Conservation (phyloP, 371 early-diverging fungal species). For the Lichtheimia corymbifera region DNA sequence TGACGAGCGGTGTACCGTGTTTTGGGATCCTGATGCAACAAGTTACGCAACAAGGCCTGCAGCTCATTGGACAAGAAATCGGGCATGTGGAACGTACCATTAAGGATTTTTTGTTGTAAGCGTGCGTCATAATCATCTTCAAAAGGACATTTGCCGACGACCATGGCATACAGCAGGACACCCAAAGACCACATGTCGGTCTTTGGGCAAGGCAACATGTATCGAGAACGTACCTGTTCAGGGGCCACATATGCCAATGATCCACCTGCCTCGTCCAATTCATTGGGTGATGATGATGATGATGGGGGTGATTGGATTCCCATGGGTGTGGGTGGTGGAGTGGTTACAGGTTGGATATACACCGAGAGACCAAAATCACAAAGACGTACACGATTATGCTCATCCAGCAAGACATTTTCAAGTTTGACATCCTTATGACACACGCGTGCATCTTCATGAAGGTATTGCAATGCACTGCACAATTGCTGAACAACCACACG, state of each 20-base stretch:
- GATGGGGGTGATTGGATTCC: constrained; percentile 1
- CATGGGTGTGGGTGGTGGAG: background rate
- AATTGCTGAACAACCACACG: constrained; percentile 69
- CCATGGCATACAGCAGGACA: constrained; percentile 74
- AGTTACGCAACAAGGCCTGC: constrained; percentile 19
- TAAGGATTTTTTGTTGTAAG: constrained; percentile 66
- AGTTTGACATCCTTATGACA: constrained; percentile 93
- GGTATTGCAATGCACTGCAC: constrained; percentile 70
- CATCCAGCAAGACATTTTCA: constrained; percentile 83
- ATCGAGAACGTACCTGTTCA: constrained; percentile 45
- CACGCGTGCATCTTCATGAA: constrained; percentile 75
- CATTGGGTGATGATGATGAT: constrained; percentile 1
- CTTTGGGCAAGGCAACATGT: constrained; percentile 38
- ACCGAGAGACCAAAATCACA: constrained; percentile 90
- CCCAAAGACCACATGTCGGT: constrained; percentile 88
- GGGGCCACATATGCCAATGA: constrained; percentile 80
- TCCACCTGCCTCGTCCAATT: constrained; percentile 48
- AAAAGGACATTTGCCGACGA: constrained; percentile 77
- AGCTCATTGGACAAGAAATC: constrained; percentile 22
- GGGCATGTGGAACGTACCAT: constrained; percentile 49
- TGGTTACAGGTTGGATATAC: constrained; percentile 14
- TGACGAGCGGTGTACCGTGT: constrained; percentile 22
- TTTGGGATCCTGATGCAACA: constrained; percentile 27
- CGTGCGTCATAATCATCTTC: constrained; percentile 72
- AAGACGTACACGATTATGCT: constrained; percentile 61